Evolutionary conservation across 495 filamentous ascomycete genomes (phyloP).

Genomic region (Lasiosphaeriaceae sp.): DNA sequence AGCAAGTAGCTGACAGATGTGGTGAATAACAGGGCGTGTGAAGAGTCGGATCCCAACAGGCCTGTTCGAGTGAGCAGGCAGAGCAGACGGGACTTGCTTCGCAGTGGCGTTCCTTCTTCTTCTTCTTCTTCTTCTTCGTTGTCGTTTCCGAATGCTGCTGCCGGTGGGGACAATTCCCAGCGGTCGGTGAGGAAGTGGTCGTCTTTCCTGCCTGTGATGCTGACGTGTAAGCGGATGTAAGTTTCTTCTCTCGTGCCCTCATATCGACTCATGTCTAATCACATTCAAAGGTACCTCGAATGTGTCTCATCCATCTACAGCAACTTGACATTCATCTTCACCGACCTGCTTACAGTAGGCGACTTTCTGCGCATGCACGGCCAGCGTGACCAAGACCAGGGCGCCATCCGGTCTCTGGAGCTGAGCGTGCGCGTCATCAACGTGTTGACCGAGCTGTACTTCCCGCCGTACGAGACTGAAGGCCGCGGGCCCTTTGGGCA

Average conservation of each 20-base stretch:
- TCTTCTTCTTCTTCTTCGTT: no score
- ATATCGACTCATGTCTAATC: not conserved
- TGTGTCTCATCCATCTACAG: constrained; percentile 19
- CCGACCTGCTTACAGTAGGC: constrained; percentile 15
- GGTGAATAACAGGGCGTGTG: no score
- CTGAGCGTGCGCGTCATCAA: constrained; percentile 18
- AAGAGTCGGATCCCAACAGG: no score
- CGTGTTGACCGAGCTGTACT: constrained; percentile 25
- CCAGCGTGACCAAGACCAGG: not conserved
- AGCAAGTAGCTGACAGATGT: no score
- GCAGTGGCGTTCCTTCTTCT: no score
- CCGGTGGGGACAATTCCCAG: no score
- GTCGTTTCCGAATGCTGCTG: no score
- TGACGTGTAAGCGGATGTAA: constrained; percentile 29
- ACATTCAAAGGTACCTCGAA: constrained; percentile 22
- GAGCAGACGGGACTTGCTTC: no score
- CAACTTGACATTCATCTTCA: constrained; percentile 26
- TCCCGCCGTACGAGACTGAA: constrained; percentile 5
- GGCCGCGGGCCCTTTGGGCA: not conserved
- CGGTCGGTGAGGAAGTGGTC: not conserved
- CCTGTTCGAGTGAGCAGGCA: no score
- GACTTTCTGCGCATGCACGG: constrained; percentile 12
- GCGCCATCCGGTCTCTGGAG: constrained; percentile 17
- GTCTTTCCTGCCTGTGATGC: constrained; percentile 1
- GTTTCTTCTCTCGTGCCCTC: not conserved